Percentiles rank a stretch among this genome's conserved stretches.
Conservation (phyloP, 2,329 filamentous ascomycete species). For the Phialophora macrospora region DNA sequence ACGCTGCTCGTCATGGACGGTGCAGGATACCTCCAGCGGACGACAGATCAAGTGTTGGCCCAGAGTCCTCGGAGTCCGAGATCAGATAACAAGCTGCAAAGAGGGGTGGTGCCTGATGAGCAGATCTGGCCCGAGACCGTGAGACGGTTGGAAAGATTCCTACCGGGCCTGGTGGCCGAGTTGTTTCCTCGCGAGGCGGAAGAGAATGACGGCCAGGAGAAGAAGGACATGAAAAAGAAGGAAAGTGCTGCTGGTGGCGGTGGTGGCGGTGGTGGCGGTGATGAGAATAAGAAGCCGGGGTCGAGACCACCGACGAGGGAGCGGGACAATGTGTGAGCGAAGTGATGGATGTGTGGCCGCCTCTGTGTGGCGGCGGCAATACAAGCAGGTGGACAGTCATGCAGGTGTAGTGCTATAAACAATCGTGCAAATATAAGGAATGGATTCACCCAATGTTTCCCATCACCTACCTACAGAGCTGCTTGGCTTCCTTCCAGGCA, state of each 20-base stretch:
- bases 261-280: neutral
- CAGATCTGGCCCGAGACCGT: conserved; percentile 66
- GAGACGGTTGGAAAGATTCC: conserved; percentile 63
- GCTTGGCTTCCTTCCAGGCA: too few species aligned
- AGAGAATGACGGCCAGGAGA: neutral
- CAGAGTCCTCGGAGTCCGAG: conserved; percentile 9
- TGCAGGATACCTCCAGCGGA: conserved; percentile 71
- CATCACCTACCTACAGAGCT: too few species aligned
- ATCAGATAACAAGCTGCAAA: neutral
- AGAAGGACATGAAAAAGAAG: neutral
- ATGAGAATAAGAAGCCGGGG: conserved; percentile 14
- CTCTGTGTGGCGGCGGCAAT: too few species aligned
- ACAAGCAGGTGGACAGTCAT: too few species aligned
- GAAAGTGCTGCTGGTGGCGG: neutral
- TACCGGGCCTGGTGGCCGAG: conserved; percentile 60
- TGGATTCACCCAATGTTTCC: too few species aligned
- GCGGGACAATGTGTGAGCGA: neutral
- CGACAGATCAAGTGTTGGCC: neutral
- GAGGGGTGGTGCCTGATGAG: conserved; percentile 48
- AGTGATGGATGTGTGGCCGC: too few species aligned
- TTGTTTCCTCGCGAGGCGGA: conserved; percentile 31
- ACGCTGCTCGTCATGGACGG: conserved; percentile 93
- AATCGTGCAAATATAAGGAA: too few species aligned
- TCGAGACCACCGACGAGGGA: conserved; percentile 18
- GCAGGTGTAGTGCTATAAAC: too few species aligned